Percentiles rank a stretch among this genome's conserved stretches.
Conservation (phyloP, 352 stramenopile genomes). For the Globisporangium middletonii region DNA sequence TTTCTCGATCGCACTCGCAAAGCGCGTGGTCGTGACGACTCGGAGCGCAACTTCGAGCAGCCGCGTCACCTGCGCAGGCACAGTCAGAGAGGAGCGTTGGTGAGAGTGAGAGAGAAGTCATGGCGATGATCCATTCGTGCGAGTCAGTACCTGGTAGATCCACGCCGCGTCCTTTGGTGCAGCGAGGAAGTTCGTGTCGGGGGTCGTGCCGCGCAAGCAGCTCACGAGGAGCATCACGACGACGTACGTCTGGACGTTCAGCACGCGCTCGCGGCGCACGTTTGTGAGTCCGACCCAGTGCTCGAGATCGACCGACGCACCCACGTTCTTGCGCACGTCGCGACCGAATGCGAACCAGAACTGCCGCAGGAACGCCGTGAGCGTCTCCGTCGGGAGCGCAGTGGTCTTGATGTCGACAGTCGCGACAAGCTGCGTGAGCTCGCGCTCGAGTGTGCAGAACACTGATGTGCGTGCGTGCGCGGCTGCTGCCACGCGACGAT, state of each 20-base stretch:
- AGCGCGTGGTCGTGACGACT: conserved; percentile 20
- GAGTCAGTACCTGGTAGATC: conserved; percentile 27
- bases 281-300: conserved; percentile 4
- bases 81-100: not conserved
- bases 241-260: conserved; percentile 51
- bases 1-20: conserved; percentile 13
- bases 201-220: conserved; percentile 22
- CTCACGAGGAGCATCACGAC: conserved; percentile 58
- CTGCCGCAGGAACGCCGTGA: conserved; percentile 29
- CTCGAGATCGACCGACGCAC: not conserved
- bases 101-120: not conserved
- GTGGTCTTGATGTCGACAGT: conserved; percentile 25
- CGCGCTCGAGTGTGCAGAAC: conserved; percentile 32
- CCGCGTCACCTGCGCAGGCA: conserved; percentile 17
- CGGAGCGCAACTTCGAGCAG: conserved; percentile 39
- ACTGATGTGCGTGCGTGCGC: conserved; percentile 22
- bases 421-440: conserved; percentile 28
- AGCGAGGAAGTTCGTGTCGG: conserved; percentile 20
- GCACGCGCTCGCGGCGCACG: conserved; percentile 16
- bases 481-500: conserved; percentile 22
- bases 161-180: conserved; percentile 29
- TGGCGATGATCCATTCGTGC: too few species aligned
- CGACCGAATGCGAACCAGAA: conserved; percentile 37
- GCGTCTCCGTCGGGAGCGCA: conserved; percentile 17
- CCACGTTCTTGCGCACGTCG: conserved; percentile 7